phyloP scores from a whole-genome alignment of 306 rosid genomes.

The Mimosa pudica region DNA sequence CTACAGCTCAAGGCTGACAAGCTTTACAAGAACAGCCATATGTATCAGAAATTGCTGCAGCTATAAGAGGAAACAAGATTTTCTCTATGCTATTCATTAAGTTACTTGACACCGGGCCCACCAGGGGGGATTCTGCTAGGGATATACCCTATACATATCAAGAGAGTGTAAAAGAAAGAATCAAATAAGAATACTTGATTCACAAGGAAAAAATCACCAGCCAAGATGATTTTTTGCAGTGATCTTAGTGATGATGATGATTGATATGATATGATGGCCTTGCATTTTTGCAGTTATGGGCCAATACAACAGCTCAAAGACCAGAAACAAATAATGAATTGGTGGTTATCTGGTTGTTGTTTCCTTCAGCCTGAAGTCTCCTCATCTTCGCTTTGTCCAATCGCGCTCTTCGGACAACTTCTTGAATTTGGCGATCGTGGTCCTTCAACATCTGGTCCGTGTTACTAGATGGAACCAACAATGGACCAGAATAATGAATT shows the following conservation, averaged over 20 bases:
- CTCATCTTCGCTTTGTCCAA: slow-evolving; percentile 86
- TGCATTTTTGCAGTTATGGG: slow-evolving; percentile 28
- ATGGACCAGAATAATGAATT: slow-evolving; percentile 95
- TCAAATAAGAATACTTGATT: slow-evolving; percentile 33
- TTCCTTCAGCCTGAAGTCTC: slow-evolving; percentile 80
- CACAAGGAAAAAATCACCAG: slow-evolving; percentile 38
- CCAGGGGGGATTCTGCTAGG: slow-evolving; percentile 39
- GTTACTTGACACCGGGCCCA: slow-evolving; percentile 54
- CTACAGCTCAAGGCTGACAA: slow-evolving; percentile 50
- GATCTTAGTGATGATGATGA: slow-evolving; percentile 36
- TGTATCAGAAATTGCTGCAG: slow-evolving; percentile 41
- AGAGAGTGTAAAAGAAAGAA: slow-evolving; percentile 16
- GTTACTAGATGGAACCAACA: slow-evolving; percentile 91
- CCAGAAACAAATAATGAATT: slow-evolving; percentile 94
- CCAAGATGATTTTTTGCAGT: slow-evolving; percentile 35
- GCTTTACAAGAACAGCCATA: slow-evolving; percentile 69
- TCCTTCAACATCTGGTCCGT: slow-evolving; percentile 98
- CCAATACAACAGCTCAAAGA: slow-evolving; percentile 53
- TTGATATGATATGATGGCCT: slow-evolving; percentile 40
- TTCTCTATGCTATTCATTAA: slow-evolving; percentile 51
- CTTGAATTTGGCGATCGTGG: slow-evolving; percentile 96
- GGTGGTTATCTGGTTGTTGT: slow-evolving; percentile 65
- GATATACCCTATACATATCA: slow-evolving; percentile 42
- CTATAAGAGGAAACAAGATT: slow-evolving; percentile 50
- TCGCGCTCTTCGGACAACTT: slow-evolving; percentile 87